Conservation (phyloP, 2,329 filamentous ascomycete species). For the Teratosphaeria destructans region DNA sequence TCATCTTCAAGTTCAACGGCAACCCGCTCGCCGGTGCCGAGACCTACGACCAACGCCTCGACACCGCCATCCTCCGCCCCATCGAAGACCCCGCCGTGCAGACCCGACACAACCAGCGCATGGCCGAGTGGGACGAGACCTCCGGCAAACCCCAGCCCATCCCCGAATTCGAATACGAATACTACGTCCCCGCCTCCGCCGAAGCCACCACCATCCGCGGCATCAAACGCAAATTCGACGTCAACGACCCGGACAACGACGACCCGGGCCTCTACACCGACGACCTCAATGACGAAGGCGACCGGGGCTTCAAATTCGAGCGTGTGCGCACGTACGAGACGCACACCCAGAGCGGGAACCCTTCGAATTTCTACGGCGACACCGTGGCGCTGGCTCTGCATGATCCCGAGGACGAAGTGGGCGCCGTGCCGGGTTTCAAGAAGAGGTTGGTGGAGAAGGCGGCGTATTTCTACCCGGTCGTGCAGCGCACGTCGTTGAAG, state of each 20-base stretch:
- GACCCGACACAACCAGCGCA: conserved; percentile 39
- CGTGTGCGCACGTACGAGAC: conserved; percentile 53
- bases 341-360: conserved; percentile 41
- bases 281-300: conserved; percentile 25
- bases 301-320: conserved; percentile 43
- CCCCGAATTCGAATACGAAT: conserved; percentile 48
- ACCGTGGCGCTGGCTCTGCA: conserved; percentile 48
- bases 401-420: conserved; percentile 33
- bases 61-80: conserved; percentile 48
- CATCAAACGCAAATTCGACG: conserved; percentile 47
- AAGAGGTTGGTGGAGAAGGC: conserved; percentile 36
- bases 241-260: conserved; percentile 43
- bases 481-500: conserved; percentile 44
- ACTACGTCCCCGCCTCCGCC: conserved; percentile 41
- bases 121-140: conserved; percentile 38
- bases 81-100: conserved; percentile 37
- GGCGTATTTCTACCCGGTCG: conserved; percentile 54
- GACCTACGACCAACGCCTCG: conserved; percentile 48
- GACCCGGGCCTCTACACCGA: conserved; percentile 42
- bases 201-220: conserved; percentile 37
- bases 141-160: conserved; percentile 42
- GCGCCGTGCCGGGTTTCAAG: conserved; percentile 23
- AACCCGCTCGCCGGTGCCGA: conserved; percentile 43
- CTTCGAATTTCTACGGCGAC: conserved; percentile 44
- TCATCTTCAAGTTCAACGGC: conserved; percentile 51